Percentiles rank a stretch among this genome's conserved stretches.
Evolutionary conservation across 305 asterid genomes (phyloP).

Genomic region (Coffea humblotiana): DNA sequence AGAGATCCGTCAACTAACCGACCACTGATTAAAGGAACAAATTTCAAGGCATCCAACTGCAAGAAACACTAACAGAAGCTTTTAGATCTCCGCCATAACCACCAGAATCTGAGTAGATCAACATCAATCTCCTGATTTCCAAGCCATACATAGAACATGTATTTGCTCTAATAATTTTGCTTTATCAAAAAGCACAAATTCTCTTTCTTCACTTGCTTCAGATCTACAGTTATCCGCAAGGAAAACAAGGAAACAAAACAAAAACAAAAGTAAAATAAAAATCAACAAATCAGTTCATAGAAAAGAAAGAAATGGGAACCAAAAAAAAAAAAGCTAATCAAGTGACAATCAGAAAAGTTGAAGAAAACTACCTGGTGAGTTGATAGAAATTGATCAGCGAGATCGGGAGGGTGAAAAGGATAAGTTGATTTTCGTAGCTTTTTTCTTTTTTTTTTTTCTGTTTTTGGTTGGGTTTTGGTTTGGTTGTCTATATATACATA

Average conservation of each 20-base stretch:
- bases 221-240: constrained; percentile 53
- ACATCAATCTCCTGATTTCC: constrained; percentile 34
- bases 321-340: not conserved
- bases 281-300: not conserved
- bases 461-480: not conserved
- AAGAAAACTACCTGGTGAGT: constrained; percentile 16
- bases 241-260: constrained; percentile 2
- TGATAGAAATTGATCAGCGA: not conserved
- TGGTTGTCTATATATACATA: not conserved
- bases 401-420: not conserved
- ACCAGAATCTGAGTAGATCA: constrained; percentile 62
- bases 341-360: not conserved
- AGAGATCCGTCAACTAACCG: constrained; percentile 7
- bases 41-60: constrained; percentile 3
- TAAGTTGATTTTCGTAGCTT: not conserved
- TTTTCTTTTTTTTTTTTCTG: not conserved
- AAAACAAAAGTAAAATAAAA: not conserved
- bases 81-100: constrained; percentile 73
- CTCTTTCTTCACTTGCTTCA: constrained; percentile 56
- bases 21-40: constrained; percentile 14
- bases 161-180: constrained; percentile 7
- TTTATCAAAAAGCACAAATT: constrained; percentile 34
- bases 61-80: constrained; percentile 13
- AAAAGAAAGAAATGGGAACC: not conserved
- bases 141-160: constrained; percentile 46